Percentiles rank a stretch among this genome's conserved stretches.
phyloP scores from a whole-genome alignment of 192 early-diverging fungal species.

The Backusella australiensis region DNA sequence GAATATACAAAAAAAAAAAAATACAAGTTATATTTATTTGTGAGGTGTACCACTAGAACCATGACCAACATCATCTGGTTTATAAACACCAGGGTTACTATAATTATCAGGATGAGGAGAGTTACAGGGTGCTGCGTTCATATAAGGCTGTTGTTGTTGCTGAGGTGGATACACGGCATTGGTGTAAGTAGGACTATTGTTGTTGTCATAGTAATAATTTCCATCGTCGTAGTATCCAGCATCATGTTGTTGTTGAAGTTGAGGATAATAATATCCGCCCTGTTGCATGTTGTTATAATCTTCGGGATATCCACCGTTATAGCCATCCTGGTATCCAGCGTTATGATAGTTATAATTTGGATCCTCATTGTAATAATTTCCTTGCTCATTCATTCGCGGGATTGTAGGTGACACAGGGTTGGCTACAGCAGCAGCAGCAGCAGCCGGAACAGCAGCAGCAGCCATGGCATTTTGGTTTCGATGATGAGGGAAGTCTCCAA shows the following conservation, averaged over 20 bases:
- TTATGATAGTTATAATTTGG: neutral
- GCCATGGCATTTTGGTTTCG: conserved; percentile 18
- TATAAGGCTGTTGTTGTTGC: neutral
- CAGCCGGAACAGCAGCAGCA: neutral
- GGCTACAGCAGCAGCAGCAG: conserved; percentile 10
- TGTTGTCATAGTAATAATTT: conserved; percentile 22
- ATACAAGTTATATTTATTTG: neutral
- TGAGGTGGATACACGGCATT: neutral
- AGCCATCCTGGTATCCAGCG: neutral
- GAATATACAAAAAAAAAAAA: neutral
- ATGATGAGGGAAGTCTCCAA: conserved; percentile 8
- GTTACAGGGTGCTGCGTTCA: neutral
- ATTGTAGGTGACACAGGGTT: conserved; percentile 16
- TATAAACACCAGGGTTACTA: neutral
- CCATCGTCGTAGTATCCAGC: conserved; percentile 23
- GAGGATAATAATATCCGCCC: neutral
- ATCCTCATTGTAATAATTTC: conserved; percentile 14
- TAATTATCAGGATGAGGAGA: neutral
- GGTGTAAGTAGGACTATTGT: neutral
- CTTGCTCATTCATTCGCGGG: conserved; percentile 23
- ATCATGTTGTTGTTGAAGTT: conserved; percentile 10
- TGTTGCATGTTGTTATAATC: conserved; percentile 2
- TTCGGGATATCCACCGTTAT: neutral
- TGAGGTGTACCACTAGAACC: neutral
- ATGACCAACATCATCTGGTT: neutral